These are phyloP conservation scores for Candida sithepensis DNA, from an alignment of 805 yeast genomes.

Conservation along the genomic window DNA sequence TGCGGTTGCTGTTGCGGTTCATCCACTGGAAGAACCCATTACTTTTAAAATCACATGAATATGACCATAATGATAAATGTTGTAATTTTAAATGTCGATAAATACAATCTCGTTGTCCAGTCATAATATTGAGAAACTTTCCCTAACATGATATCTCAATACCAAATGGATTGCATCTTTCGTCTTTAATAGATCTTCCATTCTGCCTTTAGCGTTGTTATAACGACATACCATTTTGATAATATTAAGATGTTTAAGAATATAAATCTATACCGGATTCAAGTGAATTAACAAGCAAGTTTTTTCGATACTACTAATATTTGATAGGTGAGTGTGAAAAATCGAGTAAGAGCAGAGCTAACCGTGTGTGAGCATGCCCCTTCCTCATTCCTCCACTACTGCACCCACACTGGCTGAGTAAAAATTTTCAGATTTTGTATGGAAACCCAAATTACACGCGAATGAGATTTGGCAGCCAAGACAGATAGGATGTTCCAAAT, in stretches of 20 bases:
- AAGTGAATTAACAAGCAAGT: neutral
- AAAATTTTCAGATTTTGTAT: neutral
- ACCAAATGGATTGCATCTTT: no score
- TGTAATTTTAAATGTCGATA: no score
- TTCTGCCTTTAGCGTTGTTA: neutral
- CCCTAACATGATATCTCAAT: no score
- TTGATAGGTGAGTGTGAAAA: neutral
- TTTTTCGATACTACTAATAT: neutral
- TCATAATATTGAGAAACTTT: no score
- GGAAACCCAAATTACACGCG: neutral
- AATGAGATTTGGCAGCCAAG: neutral
- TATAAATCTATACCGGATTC: neutral
- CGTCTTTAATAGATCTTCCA: no score
- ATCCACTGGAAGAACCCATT: no score
- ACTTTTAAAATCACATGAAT: no score
- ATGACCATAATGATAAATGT: no score
- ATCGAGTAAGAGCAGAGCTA: neutral
- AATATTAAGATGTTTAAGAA: conserved; percentile 1
- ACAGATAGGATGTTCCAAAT: neutral
- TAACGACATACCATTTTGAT: conserved; percentile 11
- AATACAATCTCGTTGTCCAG: no score
- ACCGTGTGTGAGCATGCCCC: neutral
- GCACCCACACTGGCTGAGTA: neutral
- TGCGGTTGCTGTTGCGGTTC: no score
- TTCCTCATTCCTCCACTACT: neutral